phyloP scores from a whole-genome alignment of 2,329 filamentous ascomycete genomes.

The Curvularia sp. region DNA sequence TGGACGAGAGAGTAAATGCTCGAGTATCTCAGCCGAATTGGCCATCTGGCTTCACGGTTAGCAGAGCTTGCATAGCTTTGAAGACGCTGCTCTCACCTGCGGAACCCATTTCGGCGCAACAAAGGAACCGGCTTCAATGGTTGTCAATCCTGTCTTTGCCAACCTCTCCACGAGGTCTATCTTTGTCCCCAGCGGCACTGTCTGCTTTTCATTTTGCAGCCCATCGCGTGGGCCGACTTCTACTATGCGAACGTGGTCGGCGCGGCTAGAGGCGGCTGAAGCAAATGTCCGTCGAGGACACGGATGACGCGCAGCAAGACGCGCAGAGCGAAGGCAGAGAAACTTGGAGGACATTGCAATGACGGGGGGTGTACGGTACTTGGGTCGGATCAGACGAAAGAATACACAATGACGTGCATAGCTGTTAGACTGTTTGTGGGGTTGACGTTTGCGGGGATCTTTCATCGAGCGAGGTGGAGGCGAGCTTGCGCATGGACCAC shows the following conservation, averaged over 20 bases:
- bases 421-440: conserved; percentile 21
- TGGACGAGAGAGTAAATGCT: conserved; percentile 68
- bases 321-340: conserved; percentile 40
- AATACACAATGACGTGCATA: conserved; percentile 19
- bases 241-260: conserved; percentile 66
- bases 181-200: conserved; percentile 74
- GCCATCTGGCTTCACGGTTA: conserved; percentile 67
- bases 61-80: conserved; percentile 48
- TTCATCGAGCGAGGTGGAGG: conserved; percentile 15
- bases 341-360: conserved; percentile 42
- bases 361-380: neutral
- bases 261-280: conserved; percentile 41
- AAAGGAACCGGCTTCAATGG: conserved; percentile 83
- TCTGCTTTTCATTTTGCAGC: conserved; percentile 82
- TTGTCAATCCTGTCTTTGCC: conserved; percentile 70
- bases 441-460: conserved; percentile 24
- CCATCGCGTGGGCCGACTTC: conserved; percentile 87
- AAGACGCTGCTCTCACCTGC: conserved; percentile 61
- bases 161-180: conserved; percentile 76
- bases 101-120: conserved; percentile 86
- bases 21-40: conserved; percentile 75
- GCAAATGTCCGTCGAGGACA: conserved; percentile 39
- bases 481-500: conserved; percentile 20
- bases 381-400: neutral
- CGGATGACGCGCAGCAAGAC: conserved; percentile 47